Percentiles rank a stretch among this genome's conserved stretches.
Evolutionary conservation across 2,329 filamentous ascomycete genomes (phyloP).

Genomic region (Juglanconis oblonga): DNA sequence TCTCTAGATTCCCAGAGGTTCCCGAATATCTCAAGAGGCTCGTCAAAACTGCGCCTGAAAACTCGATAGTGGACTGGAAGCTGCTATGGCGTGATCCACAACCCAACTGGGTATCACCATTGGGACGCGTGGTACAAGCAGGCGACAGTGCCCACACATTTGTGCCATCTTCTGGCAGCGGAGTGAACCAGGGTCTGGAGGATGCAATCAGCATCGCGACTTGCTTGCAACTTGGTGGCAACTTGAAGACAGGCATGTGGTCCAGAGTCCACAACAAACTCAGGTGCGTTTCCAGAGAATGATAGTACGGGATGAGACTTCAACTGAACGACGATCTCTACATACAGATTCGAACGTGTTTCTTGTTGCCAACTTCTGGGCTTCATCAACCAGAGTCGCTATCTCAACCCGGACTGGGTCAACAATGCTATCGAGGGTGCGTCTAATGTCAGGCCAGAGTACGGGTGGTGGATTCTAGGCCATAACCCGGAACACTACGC

Average conservation of each 20-base stretch:
- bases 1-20: conserved; percentile 38
- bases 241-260: conserved; percentile 29
- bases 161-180: conserved; percentile 36
- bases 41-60: conserved; percentile 14
- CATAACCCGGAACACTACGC: conserved; percentile 21
- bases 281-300: neutral
- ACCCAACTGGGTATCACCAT: conserved; percentile 30
- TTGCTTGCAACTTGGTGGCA: conserved; percentile 39
- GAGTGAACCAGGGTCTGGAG: conserved; percentile 38
- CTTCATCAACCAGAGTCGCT: conserved; percentile 20
- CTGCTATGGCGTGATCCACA: conserved; percentile 28
- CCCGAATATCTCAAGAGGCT: conserved; percentile 36
- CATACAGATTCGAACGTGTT: conserved; percentile 18
- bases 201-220: conserved; percentile 36
- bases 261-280: conserved; percentile 6
- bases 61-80: conserved; percentile 26
- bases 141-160: conserved; percentile 40
- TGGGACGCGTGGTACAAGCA: conserved; percentile 33
- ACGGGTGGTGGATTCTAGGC: conserved; percentile 23
- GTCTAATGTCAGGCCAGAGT: conserved; percentile 3
- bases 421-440: conserved; percentile 9
- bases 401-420: conserved; percentile 21
- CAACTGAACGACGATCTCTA: neutral
- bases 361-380: conserved; percentile 19
- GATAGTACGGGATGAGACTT: too few species aligned